Conservation (phyloP, 228 moss, liverwort and hornwort genomes). For the Sphagnum magellanicum region DNA sequence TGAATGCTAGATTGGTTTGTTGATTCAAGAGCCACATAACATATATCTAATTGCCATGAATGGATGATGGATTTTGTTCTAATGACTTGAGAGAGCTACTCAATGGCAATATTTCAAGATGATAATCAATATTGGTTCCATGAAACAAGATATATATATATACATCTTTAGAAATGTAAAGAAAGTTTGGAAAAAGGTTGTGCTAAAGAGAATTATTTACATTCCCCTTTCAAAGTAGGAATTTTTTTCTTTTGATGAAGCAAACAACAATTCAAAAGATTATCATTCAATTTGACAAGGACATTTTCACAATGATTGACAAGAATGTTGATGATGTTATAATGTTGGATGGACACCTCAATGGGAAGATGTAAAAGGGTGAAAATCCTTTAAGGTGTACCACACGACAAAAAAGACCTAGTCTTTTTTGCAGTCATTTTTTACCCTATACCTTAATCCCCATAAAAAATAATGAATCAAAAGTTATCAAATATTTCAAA, state of each 20-base stretch:
- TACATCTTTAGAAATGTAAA: background rate
- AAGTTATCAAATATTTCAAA: too few relatives aligned
- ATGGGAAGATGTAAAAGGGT: background rate
- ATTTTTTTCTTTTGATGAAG: background rate
- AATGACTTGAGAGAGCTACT: background rate
- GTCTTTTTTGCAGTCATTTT: too few relatives aligned
- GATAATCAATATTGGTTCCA: background rate
- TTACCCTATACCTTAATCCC: too few relatives aligned
- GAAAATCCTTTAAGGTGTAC: too few relatives aligned
- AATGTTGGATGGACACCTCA: background rate
- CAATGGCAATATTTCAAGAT: background rate
- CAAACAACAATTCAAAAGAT: background rate
- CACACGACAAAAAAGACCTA: too few relatives aligned
- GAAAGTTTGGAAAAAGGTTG: background rate
- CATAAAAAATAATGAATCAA: too few relatives aligned
- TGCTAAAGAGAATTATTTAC: background rate
- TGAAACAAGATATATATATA: background rate
- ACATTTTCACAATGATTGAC: background rate
- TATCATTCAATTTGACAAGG: background rate
- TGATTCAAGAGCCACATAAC: constrained; percentile 3
- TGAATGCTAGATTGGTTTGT: constrained; percentile 2
- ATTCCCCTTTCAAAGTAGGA: background rate
- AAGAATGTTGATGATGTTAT: background rate
- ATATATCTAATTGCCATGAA: constrained; percentile 1
- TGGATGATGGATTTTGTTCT: background rate